Evolutionary conservation across 257 asterid species (phyloP), one percentile per base, ranked within the genome.

Genomic region (Mitragyna speciosa): DNA sequence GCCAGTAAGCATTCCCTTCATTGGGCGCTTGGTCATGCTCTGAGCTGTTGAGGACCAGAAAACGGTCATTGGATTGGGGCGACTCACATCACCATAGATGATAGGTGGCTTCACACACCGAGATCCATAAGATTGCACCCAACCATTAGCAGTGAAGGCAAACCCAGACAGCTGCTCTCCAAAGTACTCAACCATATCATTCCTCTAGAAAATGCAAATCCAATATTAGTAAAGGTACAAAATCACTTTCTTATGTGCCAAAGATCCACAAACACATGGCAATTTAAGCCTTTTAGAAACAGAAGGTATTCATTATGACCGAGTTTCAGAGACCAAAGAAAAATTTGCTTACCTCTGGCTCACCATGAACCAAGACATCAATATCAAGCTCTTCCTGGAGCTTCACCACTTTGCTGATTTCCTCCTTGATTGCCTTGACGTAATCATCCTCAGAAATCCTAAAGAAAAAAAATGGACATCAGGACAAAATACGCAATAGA

Each of bases 1-100:
- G 84, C 99, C 97, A 0, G 99, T 96, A 83, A 96, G 99, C 98
- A 96, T 96, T 82, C 98, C 98, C 84, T 94, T 96, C 98, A 96
- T 96, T 65, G 98, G 98, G 89, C 99, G 98, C 90, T 94, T 91
- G 82, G 99, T 96, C 96, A 94, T 90, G 93, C 95, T 90, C 86
- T 96, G 99, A 78, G 98, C 98, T 45, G 89, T 85, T n/a, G 96
- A 80, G 79, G 99, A 96, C 99, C 99, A 96, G 95, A 89, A 94
- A 77, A 96, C 98, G 0, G 98, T 96, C 99, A 96, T 96, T 79
- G 97, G 89, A 39, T 92, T 94, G 70, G 98, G 99, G 79, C 99
- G 97, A 72, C 98, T 96, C 83, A 96, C 99, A 87, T 96, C 99
- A 85, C 99, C 98, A 8, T 92, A 96, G 73, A 96, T 94, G 92